Conservation (phyloP, 305 asterid species). For the Rubia balearica region DNA sequence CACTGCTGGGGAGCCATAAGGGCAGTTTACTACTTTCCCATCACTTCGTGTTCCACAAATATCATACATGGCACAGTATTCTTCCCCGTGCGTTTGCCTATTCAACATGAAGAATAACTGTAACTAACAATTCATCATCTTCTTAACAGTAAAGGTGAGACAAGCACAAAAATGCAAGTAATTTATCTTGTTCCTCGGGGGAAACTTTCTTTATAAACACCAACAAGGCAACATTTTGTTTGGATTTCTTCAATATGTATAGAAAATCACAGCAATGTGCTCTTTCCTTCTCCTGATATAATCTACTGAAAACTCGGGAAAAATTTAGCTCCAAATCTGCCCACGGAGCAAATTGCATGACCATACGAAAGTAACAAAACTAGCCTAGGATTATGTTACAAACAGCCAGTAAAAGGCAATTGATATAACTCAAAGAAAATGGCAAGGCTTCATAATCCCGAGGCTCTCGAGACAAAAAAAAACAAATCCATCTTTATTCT, state of each 20-base stretch:
- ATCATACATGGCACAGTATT: constrained; percentile 84
- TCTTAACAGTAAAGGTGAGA: background rate
- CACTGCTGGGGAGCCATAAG: constrained; percentile 59
- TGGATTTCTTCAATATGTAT: background rate
- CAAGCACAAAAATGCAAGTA: background rate
- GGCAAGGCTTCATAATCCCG: background rate
- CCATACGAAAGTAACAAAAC: background rate
- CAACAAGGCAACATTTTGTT: no score
- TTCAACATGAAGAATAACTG: constrained; percentile 9
- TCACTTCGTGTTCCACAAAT: constrained; percentile 86
- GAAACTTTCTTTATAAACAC: background rate
- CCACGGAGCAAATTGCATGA: background rate
- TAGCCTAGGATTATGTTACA: background rate
- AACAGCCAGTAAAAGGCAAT: background rate
- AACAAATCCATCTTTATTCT: background rate
- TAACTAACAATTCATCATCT: background rate
- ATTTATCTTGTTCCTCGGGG: background rate
- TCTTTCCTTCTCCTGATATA: background rate
- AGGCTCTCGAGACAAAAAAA: background rate
- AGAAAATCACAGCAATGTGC: background rate
- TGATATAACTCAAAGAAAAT: background rate
- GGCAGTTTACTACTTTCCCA: constrained; percentile 89
- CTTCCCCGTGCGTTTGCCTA: constrained; percentile 60
- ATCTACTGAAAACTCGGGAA: background rate
- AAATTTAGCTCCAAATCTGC: background rate